phyloP scores from a whole-genome alignment of 1,284 basidiomycete genomes.

The Leucoagaricus sp. region DNA sequence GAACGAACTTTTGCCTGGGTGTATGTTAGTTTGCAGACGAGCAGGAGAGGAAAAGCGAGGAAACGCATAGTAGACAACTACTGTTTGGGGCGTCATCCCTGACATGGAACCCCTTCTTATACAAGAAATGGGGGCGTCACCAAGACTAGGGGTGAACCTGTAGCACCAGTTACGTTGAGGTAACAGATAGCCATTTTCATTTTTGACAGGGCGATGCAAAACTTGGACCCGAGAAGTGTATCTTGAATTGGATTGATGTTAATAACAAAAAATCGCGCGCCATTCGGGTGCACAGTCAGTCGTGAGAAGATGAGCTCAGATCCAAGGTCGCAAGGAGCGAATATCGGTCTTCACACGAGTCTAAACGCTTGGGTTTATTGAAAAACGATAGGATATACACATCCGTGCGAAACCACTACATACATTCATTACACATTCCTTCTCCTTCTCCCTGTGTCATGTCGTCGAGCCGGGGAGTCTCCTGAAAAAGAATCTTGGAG shows the following conservation, averaged over 20 bases:
- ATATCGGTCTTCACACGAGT: not conserved
- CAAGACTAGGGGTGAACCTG: no score
- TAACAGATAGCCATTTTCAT: not conserved
- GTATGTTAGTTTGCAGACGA: not conserved
- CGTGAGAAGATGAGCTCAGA: not conserved
- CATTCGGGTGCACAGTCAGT: not conserved
- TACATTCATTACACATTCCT: constrained; percentile 7
- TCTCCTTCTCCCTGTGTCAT: constrained; percentile 11
- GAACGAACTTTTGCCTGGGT: no score
- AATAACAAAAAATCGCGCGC: not conserved
- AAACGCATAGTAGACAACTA: not conserved
- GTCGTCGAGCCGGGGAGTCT: not conserved
- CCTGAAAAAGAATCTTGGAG: constrained; percentile 11
- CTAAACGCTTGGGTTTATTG: not conserved
- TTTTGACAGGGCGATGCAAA: not conserved
- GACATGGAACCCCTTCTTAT: no score
- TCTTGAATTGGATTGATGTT: no score
- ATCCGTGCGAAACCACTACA: not conserved
- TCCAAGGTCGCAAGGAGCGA: not conserved
- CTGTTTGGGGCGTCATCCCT: no score
- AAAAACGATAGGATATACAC: not conserved
- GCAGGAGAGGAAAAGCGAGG: not conserved
- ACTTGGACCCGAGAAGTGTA: no score
- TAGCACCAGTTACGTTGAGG: no score
- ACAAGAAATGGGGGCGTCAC: no score